Conservation (phyloP, 2,329 filamentous ascomycete species). For the Penicillium sp. region DNA sequence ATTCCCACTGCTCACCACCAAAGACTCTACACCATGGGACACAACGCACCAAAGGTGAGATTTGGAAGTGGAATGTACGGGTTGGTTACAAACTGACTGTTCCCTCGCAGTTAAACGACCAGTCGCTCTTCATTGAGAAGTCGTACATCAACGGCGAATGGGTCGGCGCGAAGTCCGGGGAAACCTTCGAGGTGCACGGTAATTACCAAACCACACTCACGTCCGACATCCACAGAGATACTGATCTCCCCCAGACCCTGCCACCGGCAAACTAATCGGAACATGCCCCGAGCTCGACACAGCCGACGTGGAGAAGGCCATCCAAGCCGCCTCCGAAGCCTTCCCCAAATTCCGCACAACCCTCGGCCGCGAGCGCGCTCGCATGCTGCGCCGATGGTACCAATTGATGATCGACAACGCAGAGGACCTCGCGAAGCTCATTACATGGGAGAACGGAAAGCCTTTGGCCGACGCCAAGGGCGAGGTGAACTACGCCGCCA, state of each 20-base stretch:
- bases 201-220: conserved; percentile 18
- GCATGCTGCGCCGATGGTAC: conserved; percentile 67
- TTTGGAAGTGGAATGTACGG: neutral
- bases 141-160: conserved; percentile 92
- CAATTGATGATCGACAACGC: conserved; percentile 66
- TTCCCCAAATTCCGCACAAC: conserved; percentile 62
- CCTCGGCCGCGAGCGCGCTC: conserved; percentile 61
- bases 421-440: conserved; percentile 65
- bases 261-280: conserved; percentile 77
- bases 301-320: conserved; percentile 77
- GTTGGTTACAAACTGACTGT: conserved; percentile 1
- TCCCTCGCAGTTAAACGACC: conserved; percentile 67
- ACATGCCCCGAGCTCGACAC: conserved; percentile 78
- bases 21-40: conserved; percentile 44
- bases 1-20: conserved; percentile 36
- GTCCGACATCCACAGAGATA: no score
- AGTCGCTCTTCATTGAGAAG: conserved; percentile 80
- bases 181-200: conserved; percentile 87
- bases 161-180: conserved; percentile 78
- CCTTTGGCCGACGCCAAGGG: conserved; percentile 62
- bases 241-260: conserved; percentile 63
- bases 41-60: conserved; percentile 43
- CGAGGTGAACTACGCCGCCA: conserved; percentile 60
- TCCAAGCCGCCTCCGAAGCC: conserved; percentile 77
- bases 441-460: conserved; percentile 72